Base-by-base conservation (phyloP, 805 yeast species). In the Priceomyces carsonii region DNA sequence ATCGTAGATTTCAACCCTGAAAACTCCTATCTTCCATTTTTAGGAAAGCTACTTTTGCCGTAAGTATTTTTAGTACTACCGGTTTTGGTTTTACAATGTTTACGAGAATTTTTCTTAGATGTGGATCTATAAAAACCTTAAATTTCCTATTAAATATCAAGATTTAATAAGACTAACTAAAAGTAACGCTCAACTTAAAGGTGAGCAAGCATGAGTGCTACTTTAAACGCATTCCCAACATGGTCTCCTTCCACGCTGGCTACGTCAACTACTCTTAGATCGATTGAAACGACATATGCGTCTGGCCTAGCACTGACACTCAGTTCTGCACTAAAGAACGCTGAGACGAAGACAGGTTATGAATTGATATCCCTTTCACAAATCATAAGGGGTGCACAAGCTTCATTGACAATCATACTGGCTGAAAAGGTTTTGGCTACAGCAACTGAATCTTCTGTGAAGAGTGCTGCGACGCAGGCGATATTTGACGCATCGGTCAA, bases 371-470 rank as follows among this genome's bases (percentile, higher is more conserved):
- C 54, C 3, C 49, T 54, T 15, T 58, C 67, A 3, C 43, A 46
- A 32, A 38, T 45, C 6, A 35, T 45, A 6, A 42, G 70, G 24
- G 70, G 69, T 2, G 69, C 67, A 5, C 43, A 55, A 32, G 71
- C 69, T 1, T 64, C 71, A 3, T 43, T 61, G 34, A 52, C 61
- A 7, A 50, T 63, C n/a, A 46, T 64, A 21, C 44, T 53, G 1
- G 70, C 69, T 8, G 60, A 62, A 36, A 28, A 52, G n/a, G 60
- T 61, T 2, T 41, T 59, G 26, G 70, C 71, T 8, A 64, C 71
- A 3, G 71, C 71, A n/a, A 65, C 71, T 2, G 53, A 46, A 19
- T 19, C 40, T 9, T 29, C 36, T 8, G 60, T 52, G 1, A 40
- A 44, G 32, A 55, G 63, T 2, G 18, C 39, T 22, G 69, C 68